Percentiles rank a stretch among this genome's conserved stretches.
These are phyloP conservation scores for Neoscytalidium dimidiatum DNA, from an alignment of 2,329 filamentous ascomycete genomes.

Conservation along the genomic window DNA sequence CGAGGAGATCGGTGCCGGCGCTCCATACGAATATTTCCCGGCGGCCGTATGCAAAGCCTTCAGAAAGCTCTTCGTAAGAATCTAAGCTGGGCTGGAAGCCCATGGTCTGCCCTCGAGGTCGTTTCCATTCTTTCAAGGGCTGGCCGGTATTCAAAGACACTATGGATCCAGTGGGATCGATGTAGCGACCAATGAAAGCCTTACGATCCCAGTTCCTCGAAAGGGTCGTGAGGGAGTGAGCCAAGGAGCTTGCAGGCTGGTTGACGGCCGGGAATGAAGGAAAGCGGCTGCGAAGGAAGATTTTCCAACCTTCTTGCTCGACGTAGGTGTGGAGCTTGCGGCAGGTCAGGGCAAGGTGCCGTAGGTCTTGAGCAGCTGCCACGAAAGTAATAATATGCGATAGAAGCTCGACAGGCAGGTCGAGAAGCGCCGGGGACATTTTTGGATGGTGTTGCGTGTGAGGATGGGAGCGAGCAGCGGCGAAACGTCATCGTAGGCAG, in stretches of 20 bases:
- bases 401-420: slow-evolving; percentile 41
- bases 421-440: not conserved
- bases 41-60: slow-evolving; percentile 42
- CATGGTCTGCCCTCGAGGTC: slow-evolving; percentile 53
- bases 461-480: not conserved
- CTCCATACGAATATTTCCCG: slow-evolving; percentile 62
- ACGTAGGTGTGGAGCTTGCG: slow-evolving; percentile 48
- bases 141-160: slow-evolving; percentile 16
- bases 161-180: slow-evolving; percentile 44
- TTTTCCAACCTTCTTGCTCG: slow-evolving; percentile 50
- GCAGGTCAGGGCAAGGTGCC: slow-evolving; percentile 48
- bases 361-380: slow-evolving; percentile 47
- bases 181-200: slow-evolving; percentile 56
- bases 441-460: not conserved
- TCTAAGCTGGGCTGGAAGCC: slow-evolving; percentile 62
- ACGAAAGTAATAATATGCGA: slow-evolving; percentile 42
- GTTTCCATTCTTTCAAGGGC: slow-evolving; percentile 33
- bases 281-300: slow-evolving; percentile 51
- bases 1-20: slow-evolving; percentile 58
- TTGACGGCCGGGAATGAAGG: slow-evolving; percentile 38
- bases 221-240: slow-evolving; percentile 56
- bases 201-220: slow-evolving; percentile 60
- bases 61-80: slow-evolving; percentile 57
- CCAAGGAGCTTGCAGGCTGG: slow-evolving; percentile 23
- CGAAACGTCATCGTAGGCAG: slow-evolving; percentile 10